These are phyloP conservation scores for Sedum album DNA, from an alignment of 164 flowering plant species.

Conservation along the genomic window DNA sequence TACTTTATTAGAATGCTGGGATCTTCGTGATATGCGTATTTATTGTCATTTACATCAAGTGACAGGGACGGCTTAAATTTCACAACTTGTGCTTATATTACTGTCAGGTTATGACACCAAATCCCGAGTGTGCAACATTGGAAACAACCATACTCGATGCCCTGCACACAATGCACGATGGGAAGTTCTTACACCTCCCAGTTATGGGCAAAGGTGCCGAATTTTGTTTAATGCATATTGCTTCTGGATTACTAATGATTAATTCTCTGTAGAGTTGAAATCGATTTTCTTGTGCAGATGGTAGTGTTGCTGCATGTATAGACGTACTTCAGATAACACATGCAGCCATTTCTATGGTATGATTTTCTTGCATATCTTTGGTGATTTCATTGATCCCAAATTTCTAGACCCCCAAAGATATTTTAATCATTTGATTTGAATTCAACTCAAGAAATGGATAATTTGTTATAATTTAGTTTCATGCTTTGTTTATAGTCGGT, in stretches of 20 bases:
- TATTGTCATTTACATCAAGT: not conserved
- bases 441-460: not conserved
- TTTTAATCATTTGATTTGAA: too few species aligned
- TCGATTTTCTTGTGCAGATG: conserved; percentile 46
- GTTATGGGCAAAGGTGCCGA: conserved; percentile 70
- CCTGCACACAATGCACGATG: conserved; percentile 93
- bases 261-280: not conserved
- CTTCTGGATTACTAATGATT: not conserved
- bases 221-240: not conserved
- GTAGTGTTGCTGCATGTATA: conserved; percentile 62
- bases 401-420: not conserved
- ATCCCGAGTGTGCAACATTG: conserved; percentile 81
- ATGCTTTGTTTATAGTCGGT: not conserved
- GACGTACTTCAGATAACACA: conserved; percentile 96
- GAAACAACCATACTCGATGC: conserved; percentile 94
- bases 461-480: not conserved
- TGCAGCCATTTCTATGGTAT: conserved; percentile 97
- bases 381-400: not conserved
- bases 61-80: not conserved
- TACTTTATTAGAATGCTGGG: not conserved
- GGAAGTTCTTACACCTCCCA: conserved; percentile 91
- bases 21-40: not conserved
- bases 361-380: not conserved
- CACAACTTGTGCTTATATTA: not conserved
- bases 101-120: conserved; percentile 74